Evolutionary conservation across 371 early-diverging fungal genomes (phyloP), one percentile per base, ranked within the genome.

Genomic region (Mucor plumbeus): DNA sequence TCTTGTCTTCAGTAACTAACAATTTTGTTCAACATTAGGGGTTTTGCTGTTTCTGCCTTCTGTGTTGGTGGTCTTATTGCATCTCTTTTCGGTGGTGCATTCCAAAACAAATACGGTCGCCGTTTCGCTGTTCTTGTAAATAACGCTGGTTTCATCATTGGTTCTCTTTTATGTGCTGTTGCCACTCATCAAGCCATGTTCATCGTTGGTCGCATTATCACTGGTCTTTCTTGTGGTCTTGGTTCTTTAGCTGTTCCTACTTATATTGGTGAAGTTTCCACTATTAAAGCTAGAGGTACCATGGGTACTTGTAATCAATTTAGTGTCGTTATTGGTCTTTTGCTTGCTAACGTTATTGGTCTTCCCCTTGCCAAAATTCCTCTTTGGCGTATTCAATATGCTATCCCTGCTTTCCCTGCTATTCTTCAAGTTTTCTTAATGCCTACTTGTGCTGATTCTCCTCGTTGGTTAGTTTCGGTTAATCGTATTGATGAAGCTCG

Each of bases 251-350:
- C 85, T 11, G 88, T 92, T 0, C 91, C 97, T 0, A 86, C 89
- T 4, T 97, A 96, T 63, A 85, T 96, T 26, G 88, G 89, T 13
- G 94, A 95, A 69, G 85, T 96, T 34, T 77, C 94, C 5, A 92
- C 95, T 0, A 81, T 86, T 1, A 75, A 80, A 7, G 78, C 75
- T 15, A 81, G 94, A 59, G 96, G 95, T 6, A 75, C 86, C 0
- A 77, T 92, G 70, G 86, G 89, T 54, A 17, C 56, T 26, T 65
- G 65, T 59, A 61, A 61, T 21, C 62, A 62, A 43, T 68, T 68
- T 38, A 56, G 57, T 17, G 75, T 95, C 53, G 90, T 93, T 41
- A 65, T 88, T 64, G 95, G 95, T 21, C 85, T 93, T 61, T 68
- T 94, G 44, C 36, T 91, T 9, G 80, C 90, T 35, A 86, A 90